These are phyloP conservation scores for Saccharomyces kudriavzevii DNA, from an alignment of 805 yeast genomes.

Conservation along the genomic window DNA sequence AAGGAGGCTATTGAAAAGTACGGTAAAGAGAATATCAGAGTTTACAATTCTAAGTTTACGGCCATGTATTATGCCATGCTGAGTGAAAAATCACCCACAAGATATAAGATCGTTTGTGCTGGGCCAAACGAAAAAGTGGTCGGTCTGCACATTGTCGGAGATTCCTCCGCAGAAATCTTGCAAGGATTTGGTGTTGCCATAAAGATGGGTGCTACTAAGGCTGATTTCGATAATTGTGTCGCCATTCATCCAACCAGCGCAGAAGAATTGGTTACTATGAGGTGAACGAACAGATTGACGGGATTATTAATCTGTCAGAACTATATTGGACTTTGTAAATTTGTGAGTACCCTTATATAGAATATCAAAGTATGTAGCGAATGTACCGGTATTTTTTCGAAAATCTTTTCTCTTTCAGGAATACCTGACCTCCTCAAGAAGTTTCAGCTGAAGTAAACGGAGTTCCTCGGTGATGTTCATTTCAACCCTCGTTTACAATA, in stretches of 20 bases:
- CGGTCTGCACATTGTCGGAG: slow-evolving; percentile 92
- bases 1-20: slow-evolving; percentile 66
- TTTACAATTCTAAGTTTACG: slow-evolving; percentile 74
- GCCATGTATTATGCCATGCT: slow-evolving; percentile 92
- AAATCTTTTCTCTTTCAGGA: background rate
- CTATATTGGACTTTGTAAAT: background rate
- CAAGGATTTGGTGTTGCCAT: slow-evolving; percentile 98
- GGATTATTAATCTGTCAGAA: background rate
- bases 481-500: background rate
- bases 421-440: no score
- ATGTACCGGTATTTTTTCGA: no score
- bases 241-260: slow-evolving; percentile 99
- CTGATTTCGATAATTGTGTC: slow-evolving; percentile 88
- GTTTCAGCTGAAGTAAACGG: no score
- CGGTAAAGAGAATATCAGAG: slow-evolving; percentile 72
- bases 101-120: slow-evolving; percentile 70
- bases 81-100: slow-evolving; percentile 72
- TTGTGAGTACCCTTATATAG: background rate
- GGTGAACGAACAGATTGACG: slow-evolving; percentile 10
- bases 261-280: slow-evolving; percentile 83
- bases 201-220: slow-evolving; percentile 98
- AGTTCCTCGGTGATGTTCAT: background rate
- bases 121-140: slow-evolving; percentile 88
- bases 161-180: slow-evolving; percentile 78
- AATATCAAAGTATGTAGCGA: background rate